A percentile compares a stretch with the other conserved stretches of the same genome.
These are phyloP conservation scores for Delitschia confertaspora DNA, from an alignment of 495 filamentous ascomycete species.

Conservation along the genomic window DNA sequence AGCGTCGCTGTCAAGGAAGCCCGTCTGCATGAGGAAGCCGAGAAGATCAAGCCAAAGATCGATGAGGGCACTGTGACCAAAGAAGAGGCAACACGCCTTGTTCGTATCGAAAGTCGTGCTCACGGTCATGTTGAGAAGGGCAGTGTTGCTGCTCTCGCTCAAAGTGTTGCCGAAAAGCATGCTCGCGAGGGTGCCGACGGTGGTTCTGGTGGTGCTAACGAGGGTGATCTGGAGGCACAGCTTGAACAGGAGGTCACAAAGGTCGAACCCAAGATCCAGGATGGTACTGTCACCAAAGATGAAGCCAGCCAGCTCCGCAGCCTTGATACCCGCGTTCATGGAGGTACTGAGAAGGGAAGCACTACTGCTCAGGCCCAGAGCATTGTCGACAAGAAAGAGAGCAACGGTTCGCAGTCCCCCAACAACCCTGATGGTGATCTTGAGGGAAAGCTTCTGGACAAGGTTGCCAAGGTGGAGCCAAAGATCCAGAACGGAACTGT, in stretches of 20 bases:
- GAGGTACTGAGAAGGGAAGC: slow-evolving; percentile 22
- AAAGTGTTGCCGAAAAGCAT: too few relatives aligned
- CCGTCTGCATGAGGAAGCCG: background rate
- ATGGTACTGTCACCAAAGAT: slow-evolving; percentile 5
- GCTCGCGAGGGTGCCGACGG: too few relatives aligned
- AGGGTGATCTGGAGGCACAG: too few relatives aligned
- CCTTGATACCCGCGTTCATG: slow-evolving; percentile 16
- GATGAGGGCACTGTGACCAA: slow-evolving; percentile 5
- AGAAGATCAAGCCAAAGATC: slow-evolving; percentile 6
- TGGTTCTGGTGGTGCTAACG: background rate
- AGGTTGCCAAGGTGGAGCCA: slow-evolving; percentile 1
- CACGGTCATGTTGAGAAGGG: slow-evolving; percentile 10
- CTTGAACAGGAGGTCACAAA: slow-evolving; percentile 3
- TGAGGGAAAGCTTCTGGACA: slow-evolving; percentile 9
- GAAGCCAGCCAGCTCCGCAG: slow-evolving; percentile 3
- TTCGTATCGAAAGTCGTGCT: slow-evolving; percentile 2
- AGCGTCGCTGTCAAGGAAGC: slow-evolving; percentile 14
- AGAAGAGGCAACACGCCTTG: slow-evolving; percentile 11
- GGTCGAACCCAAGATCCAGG: slow-evolving; percentile 4
- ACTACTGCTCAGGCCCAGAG: slow-evolving; percentile 16
- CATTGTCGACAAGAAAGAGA: slow-evolving; percentile 11
- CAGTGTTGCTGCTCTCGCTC: slow-evolving; percentile 5
- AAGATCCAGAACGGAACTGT: slow-evolving; percentile 16
- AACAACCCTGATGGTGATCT: slow-evolving; percentile 2
- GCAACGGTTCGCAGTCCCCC: background rate